Evolutionary conservation across 345 rosid species (phyloP).

Genomic region (Melastoma malabathricum): DNA sequence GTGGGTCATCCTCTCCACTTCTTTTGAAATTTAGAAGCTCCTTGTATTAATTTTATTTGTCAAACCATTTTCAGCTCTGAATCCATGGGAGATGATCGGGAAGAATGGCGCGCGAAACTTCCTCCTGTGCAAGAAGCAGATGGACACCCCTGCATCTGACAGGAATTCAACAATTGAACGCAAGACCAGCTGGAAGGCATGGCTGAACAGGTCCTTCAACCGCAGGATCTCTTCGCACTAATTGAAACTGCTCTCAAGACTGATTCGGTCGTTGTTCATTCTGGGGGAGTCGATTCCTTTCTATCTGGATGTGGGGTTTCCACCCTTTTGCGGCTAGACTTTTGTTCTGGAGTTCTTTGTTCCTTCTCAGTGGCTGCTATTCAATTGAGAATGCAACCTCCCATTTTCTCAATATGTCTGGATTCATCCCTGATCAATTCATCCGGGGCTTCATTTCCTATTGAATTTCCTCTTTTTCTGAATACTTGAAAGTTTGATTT

Average conservation of each 20-base stretch:
- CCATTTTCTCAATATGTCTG: too few species aligned
- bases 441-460: too few species aligned
- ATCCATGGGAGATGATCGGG: conserved; percentile 77
- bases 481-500: too few species aligned
- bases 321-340: too few species aligned
- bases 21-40: neutral
- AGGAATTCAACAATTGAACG: conserved; percentile 22
- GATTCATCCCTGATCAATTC: too few species aligned
- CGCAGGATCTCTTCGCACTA: conserved; percentile 61
- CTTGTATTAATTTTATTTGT: conserved; percentile 5
- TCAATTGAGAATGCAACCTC: too few species aligned
- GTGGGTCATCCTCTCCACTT: neutral
- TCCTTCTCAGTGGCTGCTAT: too few species aligned
- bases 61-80: conserved; percentile 35
- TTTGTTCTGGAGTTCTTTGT: too few species aligned
- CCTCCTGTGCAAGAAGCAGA: conserved; percentile 77
- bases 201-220: conserved; percentile 82
- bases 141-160: conserved; percentile 24
- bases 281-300: too few species aligned
- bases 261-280: too few species aligned
- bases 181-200: conserved; percentile 65
- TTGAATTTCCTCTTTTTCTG: too few species aligned
- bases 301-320: too few species aligned
- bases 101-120: conserved; percentile 65
- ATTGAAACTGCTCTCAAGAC: neutral